phyloP scores from a whole-genome alignment of 352 stramenopile species.

The Pythium aquatile region DNA sequence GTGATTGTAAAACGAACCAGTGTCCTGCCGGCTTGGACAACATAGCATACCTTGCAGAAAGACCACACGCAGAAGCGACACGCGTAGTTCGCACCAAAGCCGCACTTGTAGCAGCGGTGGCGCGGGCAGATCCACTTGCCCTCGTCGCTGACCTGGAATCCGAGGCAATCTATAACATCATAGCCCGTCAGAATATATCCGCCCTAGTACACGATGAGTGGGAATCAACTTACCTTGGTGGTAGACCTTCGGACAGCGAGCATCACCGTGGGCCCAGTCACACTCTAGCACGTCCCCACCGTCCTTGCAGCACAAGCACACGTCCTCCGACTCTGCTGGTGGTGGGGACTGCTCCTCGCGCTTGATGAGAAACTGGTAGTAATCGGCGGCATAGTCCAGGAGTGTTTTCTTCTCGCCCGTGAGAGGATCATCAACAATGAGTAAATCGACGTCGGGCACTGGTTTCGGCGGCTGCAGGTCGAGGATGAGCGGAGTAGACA shows the following conservation, averaged over 20 bases:
- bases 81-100: conserved; percentile 48
- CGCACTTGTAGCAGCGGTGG: conserved; percentile 65
- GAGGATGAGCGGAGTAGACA: not conserved
- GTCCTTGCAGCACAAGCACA: conserved; percentile 86
- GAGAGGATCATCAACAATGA: conserved; percentile 12
- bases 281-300: conserved; percentile 79
- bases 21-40: not conserved
- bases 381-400: conserved; percentile 62
- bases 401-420: conserved; percentile 38
- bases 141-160: conserved; percentile 54
- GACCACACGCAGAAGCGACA: conserved; percentile 77
- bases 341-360: conserved; percentile 34
- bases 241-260: conserved; percentile 76
- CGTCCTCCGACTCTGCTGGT: conserved; percentile 63
- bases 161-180: conserved; percentile 53
- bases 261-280: conserved; percentile 56
- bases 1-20: too few species aligned
- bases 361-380: conserved; percentile 59
- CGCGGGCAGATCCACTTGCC: conserved; percentile 66
- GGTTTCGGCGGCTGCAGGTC: conserved; percentile 9
- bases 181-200: not conserved
- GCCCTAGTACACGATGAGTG: not conserved
- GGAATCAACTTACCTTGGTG: conserved; percentile 49
- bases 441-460: conserved; percentile 9
- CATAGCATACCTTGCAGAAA: conserved; percentile 46